Evolutionary conservation across 78 protist species (phyloP).

Genomic region (Emiliania huxleyi): DNA sequence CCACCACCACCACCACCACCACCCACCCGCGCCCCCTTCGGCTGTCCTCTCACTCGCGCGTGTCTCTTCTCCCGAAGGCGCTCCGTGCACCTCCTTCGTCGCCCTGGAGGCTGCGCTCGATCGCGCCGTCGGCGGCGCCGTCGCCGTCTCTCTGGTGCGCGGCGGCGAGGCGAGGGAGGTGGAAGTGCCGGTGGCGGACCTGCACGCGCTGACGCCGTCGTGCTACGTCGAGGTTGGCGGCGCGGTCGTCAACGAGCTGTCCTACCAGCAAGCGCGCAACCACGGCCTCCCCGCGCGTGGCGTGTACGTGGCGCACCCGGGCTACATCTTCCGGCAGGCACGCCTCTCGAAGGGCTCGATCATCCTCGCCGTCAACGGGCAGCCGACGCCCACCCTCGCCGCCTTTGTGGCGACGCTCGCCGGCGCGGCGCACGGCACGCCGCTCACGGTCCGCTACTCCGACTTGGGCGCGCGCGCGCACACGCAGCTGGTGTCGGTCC

Average conservation of each 20-base stretch:
- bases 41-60: too few relatives aligned
- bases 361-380: background rate
- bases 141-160: background rate
- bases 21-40: too few relatives aligned
- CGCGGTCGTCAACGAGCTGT: conserved; percentile 38
- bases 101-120: background rate
- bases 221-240: conserved; percentile 35
- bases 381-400: conserved; percentile 18
- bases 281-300: conserved; percentile 39
- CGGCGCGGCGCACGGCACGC: background rate
- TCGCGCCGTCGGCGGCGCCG: background rate
- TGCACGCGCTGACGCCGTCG: conserved; percentile 45
- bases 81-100: conserved; percentile 9
- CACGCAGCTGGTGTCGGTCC: background rate
- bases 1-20: too few relatives aligned
- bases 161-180: background rate
- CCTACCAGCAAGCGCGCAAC: conserved; percentile 36
- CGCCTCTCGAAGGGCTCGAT: background rate
- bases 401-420: background rate
- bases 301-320: conserved; percentile 56
- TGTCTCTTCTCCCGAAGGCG: background rate
- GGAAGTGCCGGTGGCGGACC: conserved; percentile 34
- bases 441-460: conserved; percentile 3
- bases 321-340: conserved; percentile 49
- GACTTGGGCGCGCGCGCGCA: conserved; percentile 24